phyloP scores from a whole-genome alignment of 208 protist genomes.

The Trypanosoma avium region DNA sequence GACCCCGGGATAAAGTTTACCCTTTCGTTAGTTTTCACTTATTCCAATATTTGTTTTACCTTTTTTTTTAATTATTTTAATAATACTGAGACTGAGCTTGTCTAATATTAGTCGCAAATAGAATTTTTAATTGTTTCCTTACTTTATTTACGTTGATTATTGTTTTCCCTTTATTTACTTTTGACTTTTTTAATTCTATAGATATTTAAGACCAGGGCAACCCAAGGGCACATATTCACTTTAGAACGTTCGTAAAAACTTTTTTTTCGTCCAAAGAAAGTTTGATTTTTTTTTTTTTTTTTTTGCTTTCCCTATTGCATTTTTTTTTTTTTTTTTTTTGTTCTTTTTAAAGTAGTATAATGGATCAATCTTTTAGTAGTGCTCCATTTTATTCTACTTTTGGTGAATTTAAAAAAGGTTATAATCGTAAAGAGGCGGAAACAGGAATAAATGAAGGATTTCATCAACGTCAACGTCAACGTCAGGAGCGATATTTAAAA shows the following conservation, averaged over 20 bases:
- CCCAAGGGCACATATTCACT: too few relatives aligned
- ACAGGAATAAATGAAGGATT: slow-evolving; percentile 61
- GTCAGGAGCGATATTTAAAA: slow-evolving; percentile 47
- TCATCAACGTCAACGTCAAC: slow-evolving; percentile 34
- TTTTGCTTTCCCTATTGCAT: background rate
- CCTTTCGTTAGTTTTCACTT: too few relatives aligned
- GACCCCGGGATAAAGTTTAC: too few relatives aligned
- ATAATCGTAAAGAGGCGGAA: slow-evolving; percentile 44
- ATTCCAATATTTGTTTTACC: too few relatives aligned
- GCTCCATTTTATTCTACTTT: slow-evolving; percentile 18
- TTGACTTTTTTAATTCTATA: too few relatives aligned
- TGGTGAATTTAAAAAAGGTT: slow-evolving; percentile 22
- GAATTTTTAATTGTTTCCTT: too few relatives aligned
- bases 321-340: background rate
- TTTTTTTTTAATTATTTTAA: too few relatives aligned
- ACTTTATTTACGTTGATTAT: too few relatives aligned
- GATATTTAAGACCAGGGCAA: too few relatives aligned
- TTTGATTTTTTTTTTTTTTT: background rate
- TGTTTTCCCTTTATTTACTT: background rate
- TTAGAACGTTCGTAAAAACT: too few relatives aligned
- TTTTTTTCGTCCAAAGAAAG: background rate
- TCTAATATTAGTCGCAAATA: too few relatives aligned
- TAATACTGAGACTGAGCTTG: too few relatives aligned
- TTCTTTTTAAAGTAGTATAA: background rate
- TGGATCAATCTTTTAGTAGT: background rate